phyloP scores from a whole-genome alignment of 2,329 filamentous ascomycete genomes.

The Pseudocercospora vitis region DNA sequence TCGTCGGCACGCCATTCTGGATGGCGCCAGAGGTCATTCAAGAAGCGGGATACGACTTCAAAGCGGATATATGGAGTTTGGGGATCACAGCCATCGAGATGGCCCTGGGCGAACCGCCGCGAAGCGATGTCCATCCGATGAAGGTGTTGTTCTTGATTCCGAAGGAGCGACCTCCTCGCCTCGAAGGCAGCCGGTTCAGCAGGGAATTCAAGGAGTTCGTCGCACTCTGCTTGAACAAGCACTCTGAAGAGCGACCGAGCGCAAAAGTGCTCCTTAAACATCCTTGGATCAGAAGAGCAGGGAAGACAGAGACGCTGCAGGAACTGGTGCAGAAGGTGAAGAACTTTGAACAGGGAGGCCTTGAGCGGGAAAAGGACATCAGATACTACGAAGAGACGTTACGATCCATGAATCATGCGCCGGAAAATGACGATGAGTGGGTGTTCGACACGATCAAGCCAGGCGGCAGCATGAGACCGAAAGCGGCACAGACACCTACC shows the following conservation, averaged over 20 bases:
- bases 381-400: slow-evolving; percentile 95
- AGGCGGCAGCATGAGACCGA: slow-evolving; percentile 57
- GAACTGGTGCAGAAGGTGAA: slow-evolving; percentile 83
- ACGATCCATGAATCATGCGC: slow-evolving; percentile 46
- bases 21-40: slow-evolving; percentile 96
- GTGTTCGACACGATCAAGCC: slow-evolving; percentile 89
- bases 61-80: slow-evolving; percentile 90
- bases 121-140: slow-evolving; percentile 85
- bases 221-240: slow-evolving; percentile 85
- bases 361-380: slow-evolving; percentile 49
- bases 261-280: slow-evolving; percentile 87
- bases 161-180: slow-evolving; percentile 77
- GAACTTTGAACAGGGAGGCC: slow-evolving; percentile 66
- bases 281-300: slow-evolving; percentile 81
- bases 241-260: slow-evolving; percentile 78
- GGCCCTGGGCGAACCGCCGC: slow-evolving; percentile 82
- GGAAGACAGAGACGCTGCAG: slow-evolving; percentile 82
- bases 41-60: slow-evolving; percentile 80
- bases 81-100: slow-evolving; percentile 91
- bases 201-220: slow-evolving; percentile 92
- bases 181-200: slow-evolving; percentile 66
- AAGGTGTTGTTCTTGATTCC: slow-evolving; percentile 90
- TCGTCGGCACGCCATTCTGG: slow-evolving; percentile 96
- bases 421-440: slow-evolving; percentile 77
- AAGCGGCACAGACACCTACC: slow-evolving; percentile 43